phyloP scores from a whole-genome alignment of 176 grass and related monocot species.

The Thalia dealbata region DNA sequence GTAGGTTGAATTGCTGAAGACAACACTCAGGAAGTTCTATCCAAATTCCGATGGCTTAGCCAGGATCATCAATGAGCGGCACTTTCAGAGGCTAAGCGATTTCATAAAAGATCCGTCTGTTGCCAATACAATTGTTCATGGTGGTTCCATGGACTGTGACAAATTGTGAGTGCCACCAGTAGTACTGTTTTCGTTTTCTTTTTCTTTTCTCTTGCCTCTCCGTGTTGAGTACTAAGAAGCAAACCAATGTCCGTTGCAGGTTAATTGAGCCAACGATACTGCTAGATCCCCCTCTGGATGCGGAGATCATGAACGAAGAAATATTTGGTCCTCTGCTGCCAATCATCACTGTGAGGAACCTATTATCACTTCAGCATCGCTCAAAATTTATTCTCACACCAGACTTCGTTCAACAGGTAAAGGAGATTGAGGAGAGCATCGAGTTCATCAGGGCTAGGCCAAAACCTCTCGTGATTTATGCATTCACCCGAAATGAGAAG shows the following conservation, averaged over 20 bases:
- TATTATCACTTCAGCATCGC: background rate
- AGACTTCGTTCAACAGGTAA: constrained; percentile 31
- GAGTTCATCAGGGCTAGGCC: constrained; percentile 51
- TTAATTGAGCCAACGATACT: constrained; percentile 85
- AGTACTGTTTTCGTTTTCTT: too few species aligned
- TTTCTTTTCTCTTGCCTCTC: background rate
- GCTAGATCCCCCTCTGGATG: constrained; percentile 75
- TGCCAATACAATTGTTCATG: constrained; percentile 49
- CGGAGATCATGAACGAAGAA: constrained; percentile 85
- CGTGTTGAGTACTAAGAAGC: background rate
- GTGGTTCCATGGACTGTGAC: constrained; percentile 46
- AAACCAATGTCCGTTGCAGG: constrained; percentile 22
- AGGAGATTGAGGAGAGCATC: constrained; percentile 85
- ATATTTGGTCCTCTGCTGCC: constrained; percentile 91
- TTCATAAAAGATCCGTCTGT: constrained; percentile 45
- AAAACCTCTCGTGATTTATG: constrained; percentile 73
- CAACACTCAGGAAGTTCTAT: constrained; percentile 46
- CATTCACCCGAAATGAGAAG: constrained; percentile 45
- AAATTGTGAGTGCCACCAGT: constrained; percentile 35
- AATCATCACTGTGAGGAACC: constrained; percentile 49
- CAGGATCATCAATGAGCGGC: constrained; percentile 53
- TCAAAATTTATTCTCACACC: background rate
- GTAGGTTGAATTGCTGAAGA: constrained; percentile 64
- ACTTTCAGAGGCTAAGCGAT: constrained; percentile 51
- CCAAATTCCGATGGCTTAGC: constrained; percentile 22